These are phyloP conservation scores for Pseudogymnoascus sp. DNA, from an alignment of 2,329 filamentous ascomycete genomes.

Conservation along the genomic window DNA sequence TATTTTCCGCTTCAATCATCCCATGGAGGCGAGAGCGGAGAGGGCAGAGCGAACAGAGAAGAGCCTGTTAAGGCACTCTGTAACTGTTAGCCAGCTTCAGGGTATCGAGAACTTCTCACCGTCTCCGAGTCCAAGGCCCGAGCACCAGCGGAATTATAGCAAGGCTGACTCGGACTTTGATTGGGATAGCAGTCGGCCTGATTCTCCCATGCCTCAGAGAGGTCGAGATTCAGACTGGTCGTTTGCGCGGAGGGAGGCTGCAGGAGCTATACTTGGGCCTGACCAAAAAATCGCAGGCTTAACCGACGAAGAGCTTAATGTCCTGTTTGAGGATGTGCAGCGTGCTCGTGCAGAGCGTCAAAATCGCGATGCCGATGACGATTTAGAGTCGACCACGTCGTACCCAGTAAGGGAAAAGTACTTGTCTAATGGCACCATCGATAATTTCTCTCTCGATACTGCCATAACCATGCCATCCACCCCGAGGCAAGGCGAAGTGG, in stretches of 20 bases:
- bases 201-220: conserved; percentile 66
- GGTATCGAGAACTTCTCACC: conserved; percentile 47
- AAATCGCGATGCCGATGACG: conserved; percentile 73
- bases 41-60: conserved; percentile 58
- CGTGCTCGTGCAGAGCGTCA: conserved; percentile 72
- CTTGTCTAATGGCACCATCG: conserved; percentile 85
- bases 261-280: conserved; percentile 76
- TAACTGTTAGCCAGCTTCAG: conserved; percentile 48
- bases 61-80: conserved; percentile 78
- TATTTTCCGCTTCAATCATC: conserved; percentile 97
- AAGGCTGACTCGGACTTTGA: conserved; percentile 67
- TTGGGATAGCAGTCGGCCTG: conserved; percentile 61
- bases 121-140: conserved; percentile 50
- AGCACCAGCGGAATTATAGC: conserved; percentile 75
- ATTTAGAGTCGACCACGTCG: conserved; percentile 80
- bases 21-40: conserved; percentile 89
- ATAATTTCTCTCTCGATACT: conserved; percentile 94
- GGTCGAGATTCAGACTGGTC: conserved; percentile 90
- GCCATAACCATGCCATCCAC: conserved; percentile 91
- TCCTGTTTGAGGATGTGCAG: conserved; percentile 89
- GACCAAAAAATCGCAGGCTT: conserved; percentile 87
- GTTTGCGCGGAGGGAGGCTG: conserved; percentile 86
- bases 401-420: conserved; percentile 91
- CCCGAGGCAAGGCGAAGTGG: conserved; percentile 68
- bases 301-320: conserved; percentile 89